phyloP scores from a whole-genome alignment of 2,329 filamentous ascomycete species.

The Aureobasidium uvarum region DNA sequence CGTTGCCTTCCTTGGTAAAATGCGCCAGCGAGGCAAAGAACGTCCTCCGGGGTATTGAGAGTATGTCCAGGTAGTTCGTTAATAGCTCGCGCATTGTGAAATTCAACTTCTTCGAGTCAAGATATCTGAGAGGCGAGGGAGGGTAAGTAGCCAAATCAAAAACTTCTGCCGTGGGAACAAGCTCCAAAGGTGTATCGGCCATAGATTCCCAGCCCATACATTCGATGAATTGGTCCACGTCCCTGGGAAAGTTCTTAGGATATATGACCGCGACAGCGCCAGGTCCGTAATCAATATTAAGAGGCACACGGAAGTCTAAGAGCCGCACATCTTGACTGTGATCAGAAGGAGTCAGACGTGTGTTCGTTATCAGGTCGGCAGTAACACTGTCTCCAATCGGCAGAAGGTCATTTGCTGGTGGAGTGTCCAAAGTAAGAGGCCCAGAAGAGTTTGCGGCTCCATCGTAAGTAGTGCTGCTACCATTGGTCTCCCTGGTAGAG shows the following conservation, averaged over 20 bases:
- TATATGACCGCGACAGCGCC: constrained; percentile 80
- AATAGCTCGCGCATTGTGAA: constrained; percentile 73
- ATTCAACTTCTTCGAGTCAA: constrained; percentile 41
- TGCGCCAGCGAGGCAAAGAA: constrained; percentile 80
- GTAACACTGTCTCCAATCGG: constrained; percentile 58
- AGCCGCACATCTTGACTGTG: constrained; percentile 96
- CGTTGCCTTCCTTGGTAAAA: constrained; percentile 65
- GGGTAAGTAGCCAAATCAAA: constrained; percentile 38
- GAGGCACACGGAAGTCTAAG: constrained; percentile 58
- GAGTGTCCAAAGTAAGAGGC: constrained; percentile 19
- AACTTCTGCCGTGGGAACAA: constrained; percentile 43
- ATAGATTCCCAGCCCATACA: constrained; percentile 74
- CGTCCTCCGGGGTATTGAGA: constrained; percentile 78
- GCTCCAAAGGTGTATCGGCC: constrained; percentile 66
- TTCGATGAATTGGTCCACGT: constrained; percentile 74
- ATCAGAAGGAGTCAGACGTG: constrained; percentile 66
- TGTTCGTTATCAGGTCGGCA: constrained; percentile 64
- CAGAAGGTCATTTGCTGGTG: constrained; percentile 49
- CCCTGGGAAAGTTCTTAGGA: constrained; percentile 79
- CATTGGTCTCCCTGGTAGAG: constrained; percentile 15
- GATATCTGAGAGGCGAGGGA: constrained; percentile 42
- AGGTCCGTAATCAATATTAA: constrained; percentile 56
- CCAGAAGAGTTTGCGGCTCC: neutral
- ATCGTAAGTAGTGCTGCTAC: too few relatives aligned
- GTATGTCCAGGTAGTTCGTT: constrained; percentile 82